Evolutionary conservation across 345 rosid species (phyloP).

Genomic region (Salix viminalis): DNA sequence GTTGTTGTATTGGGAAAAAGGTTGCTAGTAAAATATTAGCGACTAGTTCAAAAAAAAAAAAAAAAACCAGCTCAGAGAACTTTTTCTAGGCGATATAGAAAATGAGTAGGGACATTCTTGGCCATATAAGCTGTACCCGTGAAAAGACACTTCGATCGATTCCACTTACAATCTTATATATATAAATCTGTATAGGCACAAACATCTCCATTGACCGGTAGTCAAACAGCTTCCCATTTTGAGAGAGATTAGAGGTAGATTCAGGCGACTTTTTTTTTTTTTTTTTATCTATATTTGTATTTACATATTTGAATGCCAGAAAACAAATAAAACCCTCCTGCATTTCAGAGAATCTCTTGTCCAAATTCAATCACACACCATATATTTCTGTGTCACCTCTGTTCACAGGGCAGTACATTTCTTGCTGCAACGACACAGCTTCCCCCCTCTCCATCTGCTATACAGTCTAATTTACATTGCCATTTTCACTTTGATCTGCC

Average conservation of each 20-base stretch:
- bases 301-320: no score
- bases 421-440: background rate
- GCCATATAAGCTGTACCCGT: slow-evolving; percentile 18
- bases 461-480: background rate
- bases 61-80: background rate
- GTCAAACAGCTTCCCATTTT: background rate
- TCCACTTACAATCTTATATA: background rate
- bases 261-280: background rate
- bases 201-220: no score
- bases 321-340: background rate
- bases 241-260: background rate
- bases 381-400: background rate
- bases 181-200: background rate
- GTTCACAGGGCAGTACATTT: background rate
- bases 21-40: no score
- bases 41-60: no score
- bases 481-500: background rate
- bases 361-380: background rate
- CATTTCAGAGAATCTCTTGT: background rate
- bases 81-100: background rate
- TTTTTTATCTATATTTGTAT: no score
- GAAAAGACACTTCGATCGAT: slow-evolving; percentile 1
- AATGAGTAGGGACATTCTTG: background rate
- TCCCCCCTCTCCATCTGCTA: background rate
- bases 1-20: no score